Percentiles rank a stretch among this genome's conserved stretches.
Evolutionary conservation across 805 yeast genomes (phyloP).

Genomic region (Cyberlindnera maritima): DNA sequence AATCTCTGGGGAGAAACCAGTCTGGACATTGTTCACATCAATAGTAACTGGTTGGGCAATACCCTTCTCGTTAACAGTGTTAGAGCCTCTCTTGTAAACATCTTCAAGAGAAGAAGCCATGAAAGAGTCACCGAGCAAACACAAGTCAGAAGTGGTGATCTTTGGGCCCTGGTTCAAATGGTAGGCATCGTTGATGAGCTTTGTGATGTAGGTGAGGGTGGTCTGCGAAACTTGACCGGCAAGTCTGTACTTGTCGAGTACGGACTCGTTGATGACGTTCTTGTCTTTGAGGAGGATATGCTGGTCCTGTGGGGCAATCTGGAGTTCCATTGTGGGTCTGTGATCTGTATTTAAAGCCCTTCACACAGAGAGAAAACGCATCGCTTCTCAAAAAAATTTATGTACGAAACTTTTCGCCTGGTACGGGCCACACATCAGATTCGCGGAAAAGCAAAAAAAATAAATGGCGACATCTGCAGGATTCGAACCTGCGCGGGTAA

Average conservation of each 20-base stretch:
- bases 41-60: slow-evolving; percentile 89
- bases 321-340: slow-evolving; percentile 55
- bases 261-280: slow-evolving; percentile 59
- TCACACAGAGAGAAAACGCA: slow-evolving; percentile 5
- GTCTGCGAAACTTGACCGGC: slow-evolving; percentile 92
- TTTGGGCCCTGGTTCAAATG: slow-evolving; percentile 47
- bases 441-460: slow-evolving; percentile 19
- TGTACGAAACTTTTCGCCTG: slow-evolving; percentile 5
- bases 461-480: slow-evolving; percentile 67
- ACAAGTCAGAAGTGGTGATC: slow-evolving; percentile 61
- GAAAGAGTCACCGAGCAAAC: slow-evolving; percentile 79
- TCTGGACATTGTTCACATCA: slow-evolving; percentile 74
- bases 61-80: slow-evolving; percentile 78
- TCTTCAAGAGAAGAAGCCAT: slow-evolving; percentile 55
- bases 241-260: slow-evolving; percentile 77
- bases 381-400: slow-evolving; percentile 13
- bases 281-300: slow-evolving; percentile 69
- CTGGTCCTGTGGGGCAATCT: slow-evolving; percentile 72
- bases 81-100: slow-evolving; percentile 51
- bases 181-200: slow-evolving; percentile 70
- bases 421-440: slow-evolving; percentile 7
- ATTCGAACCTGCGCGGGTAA: slow-evolving; percentile 66
- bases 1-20: slow-evolving; percentile 85
- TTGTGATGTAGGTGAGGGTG: slow-evolving; percentile 61
- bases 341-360: background rate